Base-by-base conservation (phyloP, 805 yeast genomes). In the Candida oleophila region DNA sequence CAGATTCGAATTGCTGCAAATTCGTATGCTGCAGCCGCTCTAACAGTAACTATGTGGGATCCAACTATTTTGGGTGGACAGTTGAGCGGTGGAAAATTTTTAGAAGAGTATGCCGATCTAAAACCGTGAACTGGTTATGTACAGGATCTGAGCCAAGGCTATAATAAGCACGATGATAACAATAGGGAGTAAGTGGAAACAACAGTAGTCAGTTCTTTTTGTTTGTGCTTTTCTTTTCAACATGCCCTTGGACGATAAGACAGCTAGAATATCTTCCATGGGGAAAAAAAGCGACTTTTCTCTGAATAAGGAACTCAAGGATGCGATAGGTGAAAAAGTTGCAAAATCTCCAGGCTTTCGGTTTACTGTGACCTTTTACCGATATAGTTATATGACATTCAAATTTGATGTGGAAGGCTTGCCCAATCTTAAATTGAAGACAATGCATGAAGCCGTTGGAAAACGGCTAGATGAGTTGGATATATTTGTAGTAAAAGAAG, bases 1-100 rank as follows among this genome's bases (percentile, higher is more conserved):
- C 11, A 25, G 11, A 5, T 11, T 7, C 30, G 11, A 25, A 25
- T 25, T 25, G 30, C 30, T 25, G 30, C 30, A 25, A 25, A 25
- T 25, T 25, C 9, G 9, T 5, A 7, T 25, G 30, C 30, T 25
- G 30, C 30, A 25, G 9, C 14, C 9, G 4, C 16, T 35, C 16
- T 8, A 35, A 20, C 22, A 20, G 42, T 39, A 25, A 15, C 12
- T 20, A 22, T 25, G 34, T 39, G 42, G 42, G 22, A 3, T 22
- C 42, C 42, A 22, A 39, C 42, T 39, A 39, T 25, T 22, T 28
- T 39, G 33, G 33, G n/a, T 25, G 42, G 25, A 39, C 42, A 39
- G 20, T 21, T 20, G 11, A 25, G 36, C 36, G 7, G 14, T 14
- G 14, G 15, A 7, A 15, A 33, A 33, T 8, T 8, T 33, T 36